These are phyloP conservation scores for Tephrocybe sp. DNA, from an alignment of 768 basidiomycete genomes.

Conservation along the genomic window DNA sequence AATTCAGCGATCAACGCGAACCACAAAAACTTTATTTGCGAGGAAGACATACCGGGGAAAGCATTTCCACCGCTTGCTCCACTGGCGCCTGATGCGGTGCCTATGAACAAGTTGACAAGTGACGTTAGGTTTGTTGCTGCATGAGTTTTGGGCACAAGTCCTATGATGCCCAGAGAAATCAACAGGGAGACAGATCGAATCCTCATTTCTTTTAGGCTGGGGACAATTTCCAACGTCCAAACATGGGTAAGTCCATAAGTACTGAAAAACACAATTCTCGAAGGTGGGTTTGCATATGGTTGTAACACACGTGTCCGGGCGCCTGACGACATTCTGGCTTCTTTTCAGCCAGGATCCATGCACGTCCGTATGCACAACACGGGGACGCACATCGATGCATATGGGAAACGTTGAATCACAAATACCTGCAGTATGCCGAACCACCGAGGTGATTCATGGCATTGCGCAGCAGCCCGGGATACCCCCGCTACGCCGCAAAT, in stretches of 20 bases:
- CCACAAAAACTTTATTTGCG: neutral
- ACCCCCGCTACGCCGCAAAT: neutral
- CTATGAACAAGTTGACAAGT: constrained; percentile 50
- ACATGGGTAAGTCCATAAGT: neutral
- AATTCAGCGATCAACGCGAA: neutral
- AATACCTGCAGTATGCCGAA: too few species aligned
- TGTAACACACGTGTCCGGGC: constrained; percentile 1
- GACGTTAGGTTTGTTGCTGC: constrained; percentile 34
- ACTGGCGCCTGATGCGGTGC: constrained; percentile 42
- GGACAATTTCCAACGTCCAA: neutral
- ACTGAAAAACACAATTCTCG: neutral
- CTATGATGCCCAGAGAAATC: constrained; percentile 1
- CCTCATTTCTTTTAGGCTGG: neutral
- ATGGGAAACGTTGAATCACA: too few species aligned
- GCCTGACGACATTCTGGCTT: neutral
- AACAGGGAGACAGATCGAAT: neutral
- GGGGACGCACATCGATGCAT: too few species aligned
- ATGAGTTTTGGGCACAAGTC: neutral
- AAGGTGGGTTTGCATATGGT: constrained; percentile 1
- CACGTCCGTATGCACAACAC: too few species aligned
- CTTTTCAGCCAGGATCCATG: neutral
- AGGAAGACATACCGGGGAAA: constrained; percentile 36
- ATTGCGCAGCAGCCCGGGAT: too few species aligned
- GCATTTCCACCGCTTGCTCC: constrained; percentile 46
- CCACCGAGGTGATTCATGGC: too few species aligned